phyloP scores from a whole-genome alignment of 2,329 filamentous ascomycete genomes.

The Dactylellina sp. region DNA sequence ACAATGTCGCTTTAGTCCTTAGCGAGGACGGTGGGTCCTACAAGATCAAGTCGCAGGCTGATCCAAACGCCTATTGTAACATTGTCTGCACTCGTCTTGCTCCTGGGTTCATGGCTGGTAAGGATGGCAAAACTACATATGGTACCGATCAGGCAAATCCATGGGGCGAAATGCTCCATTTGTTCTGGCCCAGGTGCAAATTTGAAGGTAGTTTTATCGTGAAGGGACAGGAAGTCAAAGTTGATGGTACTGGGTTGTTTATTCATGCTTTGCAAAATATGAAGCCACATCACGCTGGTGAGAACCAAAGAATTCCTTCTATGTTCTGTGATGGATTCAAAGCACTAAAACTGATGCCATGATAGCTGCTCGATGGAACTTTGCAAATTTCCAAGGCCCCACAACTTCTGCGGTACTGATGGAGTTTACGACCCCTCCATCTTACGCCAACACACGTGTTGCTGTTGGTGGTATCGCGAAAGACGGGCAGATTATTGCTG shows the following conservation, averaged over 20 bases:
- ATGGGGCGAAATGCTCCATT: constrained; percentile 92
- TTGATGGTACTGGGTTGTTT: constrained; percentile 83
- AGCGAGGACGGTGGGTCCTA: constrained; percentile 85
- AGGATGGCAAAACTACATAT: constrained; percentile 83
- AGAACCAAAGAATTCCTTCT: constrained; percentile 56
- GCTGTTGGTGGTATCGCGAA: constrained; percentile 84
- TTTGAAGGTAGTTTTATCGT: constrained; percentile 78
- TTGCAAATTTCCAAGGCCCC: constrained; percentile 88
- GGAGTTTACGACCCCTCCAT: constrained; percentile 94
- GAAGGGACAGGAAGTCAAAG: constrained; percentile 81
- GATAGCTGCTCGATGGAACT: constrained; percentile 86
- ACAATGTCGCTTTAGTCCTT: constrained; percentile 85
- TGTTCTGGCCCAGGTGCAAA: constrained; percentile 90
- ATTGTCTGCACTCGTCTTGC: constrained; percentile 80
- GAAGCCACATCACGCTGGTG: constrained; percentile 96
- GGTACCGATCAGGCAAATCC: constrained; percentile 87
- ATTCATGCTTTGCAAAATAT: constrained; percentile 92
- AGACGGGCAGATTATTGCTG: constrained; percentile 81
- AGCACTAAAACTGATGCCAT: neutral
- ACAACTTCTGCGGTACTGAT: constrained; percentile 90
- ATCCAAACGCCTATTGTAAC: constrained; percentile 84
- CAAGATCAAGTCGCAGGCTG: constrained; percentile 89
- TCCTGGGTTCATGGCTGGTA: constrained; percentile 86
- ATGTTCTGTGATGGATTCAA: neutral
- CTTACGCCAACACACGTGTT: constrained; percentile 87